A percentile compares a stretch with the other conserved stretches of the same genome.
These are phyloP conservation scores for Echium plantagineum DNA, from an alignment of 257 asterid species.

Conservation along the genomic window DNA sequence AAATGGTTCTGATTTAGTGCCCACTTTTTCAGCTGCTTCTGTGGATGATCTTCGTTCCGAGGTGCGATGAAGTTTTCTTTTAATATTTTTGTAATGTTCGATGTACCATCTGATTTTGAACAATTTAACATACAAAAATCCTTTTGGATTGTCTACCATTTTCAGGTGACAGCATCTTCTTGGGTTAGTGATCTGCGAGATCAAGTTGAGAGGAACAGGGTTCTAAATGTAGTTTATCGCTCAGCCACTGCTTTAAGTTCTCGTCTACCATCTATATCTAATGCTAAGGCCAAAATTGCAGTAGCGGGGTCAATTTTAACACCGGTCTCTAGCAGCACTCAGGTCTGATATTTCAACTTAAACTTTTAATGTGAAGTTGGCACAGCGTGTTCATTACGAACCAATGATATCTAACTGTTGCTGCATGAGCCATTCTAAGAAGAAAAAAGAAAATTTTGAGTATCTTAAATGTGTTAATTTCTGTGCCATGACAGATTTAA, in stretches of 20 bases:
- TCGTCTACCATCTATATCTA: constrained; percentile 69
- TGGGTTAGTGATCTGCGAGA: constrained; percentile 83
- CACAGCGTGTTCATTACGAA: not conserved
- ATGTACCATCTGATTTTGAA: not conserved
- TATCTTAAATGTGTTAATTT: not conserved
- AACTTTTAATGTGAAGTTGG: not conserved
- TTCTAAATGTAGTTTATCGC: constrained; percentile 54
- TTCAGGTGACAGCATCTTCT: constrained; percentile 78
- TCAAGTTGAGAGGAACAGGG: constrained; percentile 68
- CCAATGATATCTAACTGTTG: not conserved
- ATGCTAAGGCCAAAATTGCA: constrained; percentile 74
- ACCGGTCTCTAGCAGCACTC: constrained; percentile 87
- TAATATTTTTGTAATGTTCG: not conserved
- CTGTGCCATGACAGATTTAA: not conserved
- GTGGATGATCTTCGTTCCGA: constrained; percentile 76
- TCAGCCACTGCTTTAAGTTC: constrained; percentile 85
- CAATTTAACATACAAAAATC: constrained; percentile 6
- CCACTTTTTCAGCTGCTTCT: constrained; percentile 72
- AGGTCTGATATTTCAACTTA: constrained; percentile 27
- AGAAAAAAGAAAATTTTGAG: no score
- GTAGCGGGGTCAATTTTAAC: constrained; percentile 82
- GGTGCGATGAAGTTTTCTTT: constrained; percentile 27
- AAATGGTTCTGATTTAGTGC: constrained; percentile 85
- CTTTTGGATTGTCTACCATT: not conserved
- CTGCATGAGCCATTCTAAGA: not conserved